Evolutionary conservation across 371 early-diverging fungal species (phyloP).

Genomic region (Saksenaea vasiformis): DNA sequence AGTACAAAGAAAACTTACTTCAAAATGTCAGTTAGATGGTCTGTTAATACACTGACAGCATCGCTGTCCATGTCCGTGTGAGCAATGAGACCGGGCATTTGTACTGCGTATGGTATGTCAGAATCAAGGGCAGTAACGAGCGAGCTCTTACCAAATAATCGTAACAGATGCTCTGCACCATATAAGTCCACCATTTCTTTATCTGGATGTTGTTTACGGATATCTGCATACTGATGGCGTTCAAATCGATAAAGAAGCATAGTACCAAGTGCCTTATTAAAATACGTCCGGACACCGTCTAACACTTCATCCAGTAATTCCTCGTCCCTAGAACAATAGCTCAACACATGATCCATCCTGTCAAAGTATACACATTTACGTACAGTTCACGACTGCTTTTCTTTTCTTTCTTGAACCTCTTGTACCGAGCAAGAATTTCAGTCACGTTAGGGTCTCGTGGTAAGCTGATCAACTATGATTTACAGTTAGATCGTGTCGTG

Average conservation of each 20-base stretch:
- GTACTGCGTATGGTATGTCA: slow-evolving; percentile 18
- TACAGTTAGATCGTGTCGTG: not conserved
- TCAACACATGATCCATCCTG: not conserved
- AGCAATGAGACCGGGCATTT: slow-evolving; percentile 22
- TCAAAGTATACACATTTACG: slow-evolving; percentile 4
- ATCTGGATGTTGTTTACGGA: slow-evolving; percentile 60
- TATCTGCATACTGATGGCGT: slow-evolving; percentile 89
- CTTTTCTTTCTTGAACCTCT: slow-evolving; percentile 45
- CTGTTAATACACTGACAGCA: slow-evolving; percentile 12
- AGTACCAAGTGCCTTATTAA: slow-evolving; percentile 89
- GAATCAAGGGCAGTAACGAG: not conserved
- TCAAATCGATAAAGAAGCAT: slow-evolving; percentile 93
- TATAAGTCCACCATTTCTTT: slow-evolving; percentile 85
- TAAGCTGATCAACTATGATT: slow-evolving; percentile 55
- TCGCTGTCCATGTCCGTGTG: slow-evolving; percentile 20
- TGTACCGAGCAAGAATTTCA: slow-evolving; percentile 74
- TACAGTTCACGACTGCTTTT: slow-evolving; percentile 32
- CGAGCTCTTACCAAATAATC: slow-evolving; percentile 81
- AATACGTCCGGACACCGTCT: slow-evolving; percentile 86
- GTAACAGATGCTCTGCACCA: slow-evolving; percentile 93
- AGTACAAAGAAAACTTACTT: slow-evolving; percentile 6
- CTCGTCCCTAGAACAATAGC: not conserved
- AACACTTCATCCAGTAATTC: slow-evolving; percentile 83
- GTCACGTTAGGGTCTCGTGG: slow-evolving; percentile 47
- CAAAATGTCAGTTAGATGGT: slow-evolving; percentile 19